Evolutionary conservation across 2,329 filamentous ascomycete genomes (phyloP).

Genomic region (Colletotrichum sp.): DNA sequence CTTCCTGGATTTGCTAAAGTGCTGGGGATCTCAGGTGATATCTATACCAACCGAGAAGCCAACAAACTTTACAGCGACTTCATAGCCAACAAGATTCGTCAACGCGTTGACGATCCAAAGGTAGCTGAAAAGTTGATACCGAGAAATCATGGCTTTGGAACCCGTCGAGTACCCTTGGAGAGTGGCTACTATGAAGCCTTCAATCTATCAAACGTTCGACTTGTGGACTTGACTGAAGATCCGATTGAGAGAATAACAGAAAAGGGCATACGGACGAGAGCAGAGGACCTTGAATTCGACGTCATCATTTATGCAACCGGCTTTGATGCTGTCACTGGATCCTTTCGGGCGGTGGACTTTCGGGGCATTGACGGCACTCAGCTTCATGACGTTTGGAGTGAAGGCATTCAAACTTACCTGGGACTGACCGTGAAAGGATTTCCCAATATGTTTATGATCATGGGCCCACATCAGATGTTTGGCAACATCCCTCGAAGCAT

Average conservation of each 20-base stretch:
- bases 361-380: slow-evolving; percentile 29
- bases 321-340: slow-evolving; percentile 37
- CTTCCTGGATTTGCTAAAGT: slow-evolving; percentile 42
- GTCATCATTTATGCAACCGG: slow-evolving; percentile 46
- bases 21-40: slow-evolving; percentile 27
- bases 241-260: slow-evolving; percentile 42
- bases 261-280: slow-evolving; percentile 37
- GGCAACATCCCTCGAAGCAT: slow-evolving; percentile 47
- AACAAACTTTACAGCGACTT: slow-evolving; percentile 33
- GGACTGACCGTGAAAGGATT: slow-evolving; percentile 46
- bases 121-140: slow-evolving; percentile 39
- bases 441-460: slow-evolving; percentile 54
- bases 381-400: slow-evolving; percentile 37
- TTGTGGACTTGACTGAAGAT: slow-evolving; percentile 49
- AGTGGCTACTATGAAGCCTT: slow-evolving; percentile 54
- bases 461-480: slow-evolving; percentile 48
- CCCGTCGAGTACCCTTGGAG: slow-evolving; percentile 46
- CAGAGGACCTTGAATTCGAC: slow-evolving; percentile 37
- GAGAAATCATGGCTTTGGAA: slow-evolving; percentile 27
- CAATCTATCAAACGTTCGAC: slow-evolving; percentile 48
- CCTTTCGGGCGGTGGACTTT: slow-evolving; percentile 38
- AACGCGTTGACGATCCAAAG: slow-evolving; percentile 36
- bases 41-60: slow-evolving; percentile 29
- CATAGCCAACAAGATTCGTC: slow-evolving; percentile 38
- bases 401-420: slow-evolving; percentile 40